Percentiles rank a stretch among this genome's conserved stretches.
Evolutionary conservation across 331 rosid genomes (phyloP).

Genomic region (Acacia concinna): DNA sequence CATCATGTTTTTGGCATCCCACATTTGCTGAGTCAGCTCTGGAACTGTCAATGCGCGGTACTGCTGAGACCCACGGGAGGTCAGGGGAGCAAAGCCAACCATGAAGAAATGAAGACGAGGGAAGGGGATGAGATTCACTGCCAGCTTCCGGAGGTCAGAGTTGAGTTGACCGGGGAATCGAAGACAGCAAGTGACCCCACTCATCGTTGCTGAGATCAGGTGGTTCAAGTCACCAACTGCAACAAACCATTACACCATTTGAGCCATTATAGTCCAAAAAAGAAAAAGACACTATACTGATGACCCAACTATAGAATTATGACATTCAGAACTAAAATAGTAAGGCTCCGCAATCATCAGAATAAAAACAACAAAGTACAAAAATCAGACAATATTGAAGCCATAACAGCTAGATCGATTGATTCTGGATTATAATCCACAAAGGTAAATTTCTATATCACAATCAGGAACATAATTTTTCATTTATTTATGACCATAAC

Average conservation of each 20-base stretch:
- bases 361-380: background rate
- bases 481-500: background rate
- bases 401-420: background rate
- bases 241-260: constrained; percentile 25
- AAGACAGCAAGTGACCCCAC: constrained; percentile 83
- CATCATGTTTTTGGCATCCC: constrained; percentile 96
- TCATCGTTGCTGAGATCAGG: constrained; percentile 73
- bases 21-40: constrained; percentile 75
- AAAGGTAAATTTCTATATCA: background rate
- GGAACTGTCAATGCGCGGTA: constrained; percentile 71
- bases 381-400: background rate
- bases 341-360: background rate
- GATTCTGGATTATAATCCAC: background rate
- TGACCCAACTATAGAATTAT: background rate
- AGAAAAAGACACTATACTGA: background rate
- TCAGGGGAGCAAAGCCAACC: constrained; percentile 76
- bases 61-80: constrained; percentile 72
- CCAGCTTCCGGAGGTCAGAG: constrained; percentile 68
- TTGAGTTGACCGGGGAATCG: constrained; percentile 75
- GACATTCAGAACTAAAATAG: background rate
- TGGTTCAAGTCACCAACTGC: constrained; percentile 79
- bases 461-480: background rate
- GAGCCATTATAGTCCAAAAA: background rate
- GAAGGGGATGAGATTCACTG: constrained; percentile 70
- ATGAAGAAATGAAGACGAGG: constrained; percentile 74